phyloP scores from a whole-genome alignment of 129 eudicot genomes.

The Arctium lappa region DNA sequence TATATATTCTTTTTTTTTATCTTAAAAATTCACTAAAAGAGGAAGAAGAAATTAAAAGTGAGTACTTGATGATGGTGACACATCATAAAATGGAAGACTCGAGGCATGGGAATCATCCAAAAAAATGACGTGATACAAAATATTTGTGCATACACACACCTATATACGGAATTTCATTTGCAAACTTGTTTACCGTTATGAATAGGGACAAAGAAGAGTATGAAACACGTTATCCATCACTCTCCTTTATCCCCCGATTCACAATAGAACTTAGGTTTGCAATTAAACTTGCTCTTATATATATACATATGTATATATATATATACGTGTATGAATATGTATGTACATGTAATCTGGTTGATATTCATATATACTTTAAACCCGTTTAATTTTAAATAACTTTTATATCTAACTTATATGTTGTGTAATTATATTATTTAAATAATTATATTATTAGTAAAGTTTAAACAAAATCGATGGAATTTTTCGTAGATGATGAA shows the following conservation, averaged over 20 bases:
- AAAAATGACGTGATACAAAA: slow-evolving; percentile 44
- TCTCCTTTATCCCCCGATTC: no score
- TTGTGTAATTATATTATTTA: not conserved
- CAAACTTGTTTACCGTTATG: no score
- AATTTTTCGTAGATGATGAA: not conserved
- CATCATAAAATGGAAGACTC: slow-evolving; percentile 24
- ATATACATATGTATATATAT: no score
- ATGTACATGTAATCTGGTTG: not conserved
- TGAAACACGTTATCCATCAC: no score
- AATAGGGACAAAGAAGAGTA: no score
- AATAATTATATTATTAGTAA: not conserved
- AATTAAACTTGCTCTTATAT: no score
- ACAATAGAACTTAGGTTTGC: not conserved
- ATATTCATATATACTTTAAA: not conserved
- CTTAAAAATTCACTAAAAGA: no score
- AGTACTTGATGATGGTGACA: slow-evolving; percentile 41
- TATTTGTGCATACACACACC: no score
- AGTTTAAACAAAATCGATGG: not conserved
- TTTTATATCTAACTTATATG: no score
- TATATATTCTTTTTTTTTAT: no score
- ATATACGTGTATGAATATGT: no score
- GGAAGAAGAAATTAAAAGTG: not conserved
- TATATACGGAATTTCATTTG: not conserved
- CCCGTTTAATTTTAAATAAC: not conserved
- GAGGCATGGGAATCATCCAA: slow-evolving; percentile 32